Evolutionary conservation across 768 basidiomycete genomes (phyloP).

Genomic region (Termitomyces sp.): DNA sequence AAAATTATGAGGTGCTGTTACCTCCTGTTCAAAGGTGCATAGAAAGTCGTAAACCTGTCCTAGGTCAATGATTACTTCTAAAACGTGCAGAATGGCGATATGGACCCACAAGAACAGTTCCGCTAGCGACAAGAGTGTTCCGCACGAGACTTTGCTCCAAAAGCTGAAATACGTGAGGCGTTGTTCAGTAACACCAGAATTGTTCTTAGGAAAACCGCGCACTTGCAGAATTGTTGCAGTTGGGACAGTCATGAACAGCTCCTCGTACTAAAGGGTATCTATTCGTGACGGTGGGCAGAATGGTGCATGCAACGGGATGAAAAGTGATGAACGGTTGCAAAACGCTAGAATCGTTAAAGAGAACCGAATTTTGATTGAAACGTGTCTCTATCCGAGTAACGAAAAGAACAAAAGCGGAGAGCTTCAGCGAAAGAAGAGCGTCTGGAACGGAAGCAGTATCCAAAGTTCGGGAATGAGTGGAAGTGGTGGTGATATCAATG

Average conservation of each 20-base stretch:
- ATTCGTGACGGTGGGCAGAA: not conserved
- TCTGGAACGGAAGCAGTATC: not conserved
- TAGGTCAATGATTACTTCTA: not conserved
- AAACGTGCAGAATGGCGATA: not conserved
- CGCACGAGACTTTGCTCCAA: constrained; percentile 19
- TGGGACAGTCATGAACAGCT: constrained; percentile 1
- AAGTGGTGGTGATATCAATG: not conserved
- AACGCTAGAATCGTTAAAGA: not conserved
- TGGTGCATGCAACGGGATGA: not conserved
- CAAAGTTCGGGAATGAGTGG: not conserved
- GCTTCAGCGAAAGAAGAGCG: not conserved
- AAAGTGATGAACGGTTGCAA: not conserved
- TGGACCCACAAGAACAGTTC: constrained; percentile 18
- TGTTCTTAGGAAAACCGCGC: not conserved
- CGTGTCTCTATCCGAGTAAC: constrained; percentile 7
- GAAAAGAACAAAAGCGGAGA: not conserved
- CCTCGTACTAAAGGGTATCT: not conserved
- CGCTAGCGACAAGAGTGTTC: constrained; percentile 20
- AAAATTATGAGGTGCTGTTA: not conserved
- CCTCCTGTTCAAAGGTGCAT: constrained; percentile 31
- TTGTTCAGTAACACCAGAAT: not conserved
- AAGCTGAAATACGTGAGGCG: constrained; percentile 12
- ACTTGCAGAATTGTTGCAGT: not conserved
- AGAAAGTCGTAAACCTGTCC: constrained; percentile 28
- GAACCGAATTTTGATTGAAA: constrained; percentile 2